phyloP scores from a whole-genome alignment of 768 basidiomycete genomes.

The Kwoniella dejecticola region DNA sequence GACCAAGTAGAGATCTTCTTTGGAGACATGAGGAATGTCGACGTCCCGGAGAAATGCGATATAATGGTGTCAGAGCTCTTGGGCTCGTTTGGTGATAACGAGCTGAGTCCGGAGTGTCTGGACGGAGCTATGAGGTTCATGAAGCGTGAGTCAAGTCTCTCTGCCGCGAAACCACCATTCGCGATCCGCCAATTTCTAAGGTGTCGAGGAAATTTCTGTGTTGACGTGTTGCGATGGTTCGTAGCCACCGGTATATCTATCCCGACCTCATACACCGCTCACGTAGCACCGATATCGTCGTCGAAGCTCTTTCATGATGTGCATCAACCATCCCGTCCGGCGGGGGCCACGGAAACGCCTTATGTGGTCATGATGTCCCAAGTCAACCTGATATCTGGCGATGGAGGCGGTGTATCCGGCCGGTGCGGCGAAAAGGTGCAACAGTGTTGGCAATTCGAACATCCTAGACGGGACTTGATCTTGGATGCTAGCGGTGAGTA shows the following conservation, averaged over 20 bases:
- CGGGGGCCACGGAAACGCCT: conserved; percentile 79
- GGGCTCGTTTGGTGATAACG: conserved; percentile 98
- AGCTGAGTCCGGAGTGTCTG: conserved; percentile 94
- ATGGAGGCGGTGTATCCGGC: conserved; percentile 64
- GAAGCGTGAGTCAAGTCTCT: conserved; percentile 79
- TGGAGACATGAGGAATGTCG: conserved; percentile 88
- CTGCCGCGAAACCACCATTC: too few relatives aligned
- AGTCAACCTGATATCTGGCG: conserved; percentile 81
- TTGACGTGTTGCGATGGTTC: too few relatives aligned
- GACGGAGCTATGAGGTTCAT: conserved; percentile 93
- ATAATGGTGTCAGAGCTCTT: conserved; percentile 93
- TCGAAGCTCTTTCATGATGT: conserved; percentile 89
- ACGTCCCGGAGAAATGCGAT: conserved; percentile 83
- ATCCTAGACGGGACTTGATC: conserved; percentile 79
- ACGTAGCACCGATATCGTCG: conserved; percentile 90
- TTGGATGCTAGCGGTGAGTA: conserved; percentile 68
- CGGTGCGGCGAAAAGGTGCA: conserved; percentile 82
- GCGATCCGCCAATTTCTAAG: too few relatives aligned
- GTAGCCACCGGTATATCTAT: conserved; percentile 91
- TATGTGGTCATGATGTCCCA: conserved; percentile 99
- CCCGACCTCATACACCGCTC: conserved; percentile 91
- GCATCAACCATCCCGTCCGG: conserved; percentile 60
- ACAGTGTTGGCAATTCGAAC: conserved; percentile 97
- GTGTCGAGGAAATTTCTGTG: too few relatives aligned
- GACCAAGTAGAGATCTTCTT: conserved; percentile 76